phyloP scores from a whole-genome alignment of 495 filamentous ascomycete genomes.

The Tuber microsphaerosporum region DNA sequence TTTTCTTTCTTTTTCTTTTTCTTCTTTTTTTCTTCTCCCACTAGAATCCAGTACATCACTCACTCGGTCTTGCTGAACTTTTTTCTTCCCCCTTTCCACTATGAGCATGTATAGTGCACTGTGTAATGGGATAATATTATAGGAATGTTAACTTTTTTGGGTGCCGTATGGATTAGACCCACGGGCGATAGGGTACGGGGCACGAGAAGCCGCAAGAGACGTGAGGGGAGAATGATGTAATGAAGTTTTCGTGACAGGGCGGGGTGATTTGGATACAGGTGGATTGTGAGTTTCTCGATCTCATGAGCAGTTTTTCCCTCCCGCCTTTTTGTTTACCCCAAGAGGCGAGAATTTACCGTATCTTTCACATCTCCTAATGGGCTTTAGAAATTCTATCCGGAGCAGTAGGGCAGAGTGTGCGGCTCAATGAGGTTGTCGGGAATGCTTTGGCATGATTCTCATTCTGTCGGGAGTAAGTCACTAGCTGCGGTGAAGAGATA shows the following conservation, averaged over 20 bases:
- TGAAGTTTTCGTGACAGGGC: background rate
- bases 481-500: background rate
- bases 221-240: background rate
- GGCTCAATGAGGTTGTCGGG: background rate
- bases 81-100: background rate
- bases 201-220: background rate
- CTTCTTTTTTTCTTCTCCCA: background rate
- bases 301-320: background rate
- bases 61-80: background rate
- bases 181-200: background rate
- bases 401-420: background rate
- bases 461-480: background rate
- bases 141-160: background rate
- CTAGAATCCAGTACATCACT: background rate
- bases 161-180: background rate
- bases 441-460: background rate
- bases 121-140: too few relatives aligned
- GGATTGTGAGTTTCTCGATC: background rate
- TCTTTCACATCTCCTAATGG: background rate
- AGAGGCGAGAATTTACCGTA: background rate
- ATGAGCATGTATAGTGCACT: too few relatives aligned
- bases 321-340: background rate
- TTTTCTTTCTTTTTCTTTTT: too few relatives aligned
- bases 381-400: background rate
- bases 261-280: background rate